Base-by-base conservation (phyloP, 352 stramenopile genomes). In the Pythium phragmiticola region DNA sequence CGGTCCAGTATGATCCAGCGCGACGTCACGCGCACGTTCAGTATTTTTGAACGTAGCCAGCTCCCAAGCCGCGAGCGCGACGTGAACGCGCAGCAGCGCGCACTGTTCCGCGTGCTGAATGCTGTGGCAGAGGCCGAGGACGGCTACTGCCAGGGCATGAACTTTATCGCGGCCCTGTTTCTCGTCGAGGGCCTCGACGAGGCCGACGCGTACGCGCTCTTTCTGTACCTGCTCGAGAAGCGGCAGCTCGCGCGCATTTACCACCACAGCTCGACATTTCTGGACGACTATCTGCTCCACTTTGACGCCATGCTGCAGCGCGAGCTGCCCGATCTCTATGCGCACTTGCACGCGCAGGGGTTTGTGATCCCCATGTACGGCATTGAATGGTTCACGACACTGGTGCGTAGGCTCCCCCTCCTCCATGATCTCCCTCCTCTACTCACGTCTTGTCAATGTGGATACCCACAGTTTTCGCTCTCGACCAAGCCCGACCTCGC, bases 71-170 rank as follows among this genome's bases (percentile, higher is more conserved):
- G 59, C 4, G 66, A 83, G 3, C 59, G 78, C 21, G 72, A 83
- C 47, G 67, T 89, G 11, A 59, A 59, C 21, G 60, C 74, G 17
- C 78, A 89, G 46, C 82, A 95, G 45, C 82, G 73, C 26, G 76
- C 82, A 19, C 54, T 95, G 0, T 89, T 90, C 28, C 83, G 84
- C 41, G 87, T 95, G 16, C 64, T 95, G 1, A 95, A 90, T n/a
- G 87, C 84, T 6, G 80, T 95, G 42, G 69, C 84, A 2, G 78
- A 92, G 48, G 85, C 83, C 2, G 87, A 95, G 57, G 76, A 89
- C 54, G 84, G 81, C 7, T 95, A 95, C 56, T 95, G 87, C 59
- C 87, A 95, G 45, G 87, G 87, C 6, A 95, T 95, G 87, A 95
- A 95, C 72, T 95, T 95, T 57, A 93, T 95, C 60, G 87, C 85